phyloP scores from a whole-genome alignment of 768 basidiomycete genomes.

The Pleurotus salmoneostramineus region DNA sequence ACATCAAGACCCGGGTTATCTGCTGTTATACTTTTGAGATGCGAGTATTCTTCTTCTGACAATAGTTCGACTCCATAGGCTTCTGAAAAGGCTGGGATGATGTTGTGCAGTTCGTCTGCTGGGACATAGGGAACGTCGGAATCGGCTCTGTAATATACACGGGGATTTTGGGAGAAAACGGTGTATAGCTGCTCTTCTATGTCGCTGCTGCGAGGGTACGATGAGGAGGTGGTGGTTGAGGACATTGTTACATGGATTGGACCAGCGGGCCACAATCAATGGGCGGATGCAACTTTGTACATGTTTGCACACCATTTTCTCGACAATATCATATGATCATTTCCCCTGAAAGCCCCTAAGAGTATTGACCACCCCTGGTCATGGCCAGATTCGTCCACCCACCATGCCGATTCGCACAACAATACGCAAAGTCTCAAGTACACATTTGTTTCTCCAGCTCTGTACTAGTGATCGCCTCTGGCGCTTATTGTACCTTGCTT shows the following conservation, averaged over 20 bases:
- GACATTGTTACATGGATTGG: slow-evolving; percentile 7
- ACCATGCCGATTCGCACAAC: too few species aligned
- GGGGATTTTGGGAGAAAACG: slow-evolving; percentile 65
- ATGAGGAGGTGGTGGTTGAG: slow-evolving; percentile 8
- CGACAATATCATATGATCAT: slow-evolving; percentile 3
- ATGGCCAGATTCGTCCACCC: too few species aligned
- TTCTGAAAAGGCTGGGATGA: slow-evolving; percentile 61
- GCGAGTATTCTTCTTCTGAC: slow-evolving; percentile 53
- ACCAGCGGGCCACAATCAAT: neutral
- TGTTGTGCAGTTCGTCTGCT: slow-evolving; percentile 65
- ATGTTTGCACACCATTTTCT: slow-evolving; percentile 2
- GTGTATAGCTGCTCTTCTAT: slow-evolving; percentile 66
- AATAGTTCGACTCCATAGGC: slow-evolving; percentile 64
- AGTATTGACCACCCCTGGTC: too few species aligned
- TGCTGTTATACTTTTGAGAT: slow-evolving; percentile 55
- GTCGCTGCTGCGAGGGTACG: slow-evolving; percentile 60
- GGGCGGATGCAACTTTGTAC: neutral
- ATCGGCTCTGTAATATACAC: slow-evolving; percentile 48
- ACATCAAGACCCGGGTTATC: slow-evolving; percentile 62
- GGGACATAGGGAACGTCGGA: slow-evolving; percentile 64
- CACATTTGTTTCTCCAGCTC: too few species aligned
- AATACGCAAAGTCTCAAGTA: too few species aligned
- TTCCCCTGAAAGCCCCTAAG: neutral
- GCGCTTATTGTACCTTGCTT: too few species aligned
- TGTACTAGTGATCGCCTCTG: too few species aligned